A percentile compares a stretch with the other conserved stretches of the same genome.
Conservation (phyloP, 140 eudicot genomes). For the Flaveria floridana region DNA sequence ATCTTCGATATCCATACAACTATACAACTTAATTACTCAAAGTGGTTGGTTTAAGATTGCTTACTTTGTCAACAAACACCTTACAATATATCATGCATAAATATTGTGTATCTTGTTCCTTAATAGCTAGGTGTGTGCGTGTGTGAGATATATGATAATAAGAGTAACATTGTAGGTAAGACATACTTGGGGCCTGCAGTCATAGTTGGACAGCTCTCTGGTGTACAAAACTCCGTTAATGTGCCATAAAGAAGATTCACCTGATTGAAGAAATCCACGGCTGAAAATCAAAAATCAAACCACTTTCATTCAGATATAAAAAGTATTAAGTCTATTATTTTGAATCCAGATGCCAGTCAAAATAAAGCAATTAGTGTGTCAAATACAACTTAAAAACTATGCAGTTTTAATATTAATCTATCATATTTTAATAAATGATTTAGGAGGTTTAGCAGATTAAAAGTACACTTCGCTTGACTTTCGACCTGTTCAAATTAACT, state of each 20-base stretch:
- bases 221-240: conserved; percentile 69
- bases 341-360: not conserved
- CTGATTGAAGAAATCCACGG: conserved; percentile 90
- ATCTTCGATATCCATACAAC: not conserved
- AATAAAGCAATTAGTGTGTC: not conserved
- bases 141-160: not conserved
- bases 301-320: not conserved
- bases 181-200: conserved; percentile 84
- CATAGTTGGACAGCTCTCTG: conserved; percentile 77
- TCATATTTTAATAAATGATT: not conserved
- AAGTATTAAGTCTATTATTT: not conserved
- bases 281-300: conserved; percentile 48
- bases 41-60: not conserved
- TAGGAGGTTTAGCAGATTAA: not conserved
- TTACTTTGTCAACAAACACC: not conserved
- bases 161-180: conserved; percentile 8
- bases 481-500: no score
- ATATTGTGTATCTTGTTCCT: not conserved
- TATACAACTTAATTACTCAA: not conserved
- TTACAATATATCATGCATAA: not conserved
- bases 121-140: not conserved
- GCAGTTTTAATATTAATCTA: not conserved
- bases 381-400: not conserved
- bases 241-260: conserved; percentile 92
- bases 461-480: not conserved